These are phyloP conservation scores for Moesziomyces sp. DNA, from an alignment of 1,284 basidiomycete species.

Conservation along the genomic window DNA sequence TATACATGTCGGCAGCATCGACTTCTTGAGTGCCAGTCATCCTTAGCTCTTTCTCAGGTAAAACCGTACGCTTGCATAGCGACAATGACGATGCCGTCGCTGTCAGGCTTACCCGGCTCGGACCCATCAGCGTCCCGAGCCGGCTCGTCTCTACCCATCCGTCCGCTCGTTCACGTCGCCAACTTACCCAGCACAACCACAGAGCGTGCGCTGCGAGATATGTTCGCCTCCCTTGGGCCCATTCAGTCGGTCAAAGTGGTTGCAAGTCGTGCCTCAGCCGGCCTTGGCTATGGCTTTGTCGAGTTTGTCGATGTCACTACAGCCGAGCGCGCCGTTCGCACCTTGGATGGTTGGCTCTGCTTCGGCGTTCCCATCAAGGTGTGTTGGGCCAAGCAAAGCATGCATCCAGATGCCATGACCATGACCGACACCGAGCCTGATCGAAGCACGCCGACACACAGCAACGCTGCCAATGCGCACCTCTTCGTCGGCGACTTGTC, in stretches of 20 bases:
- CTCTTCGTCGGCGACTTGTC: slow-evolving; percentile 98
- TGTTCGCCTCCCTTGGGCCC: slow-evolving; percentile 92
- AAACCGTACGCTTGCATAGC: background rate
- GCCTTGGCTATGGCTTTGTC: slow-evolving; percentile 97
- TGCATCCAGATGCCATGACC: slow-evolving; percentile 28
- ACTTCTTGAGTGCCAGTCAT: background rate
- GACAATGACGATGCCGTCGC: slow-evolving; percentile 28
- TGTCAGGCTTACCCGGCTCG: slow-evolving; percentile 3
- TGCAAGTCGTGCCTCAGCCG: slow-evolving; percentile 78
- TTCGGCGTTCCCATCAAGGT: slow-evolving; percentile 79
- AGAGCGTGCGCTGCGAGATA: slow-evolving; percentile 83
- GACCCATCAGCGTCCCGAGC: slow-evolving; percentile 12
- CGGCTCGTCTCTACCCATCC: slow-evolving; percentile 15
- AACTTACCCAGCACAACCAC: slow-evolving; percentile 87
- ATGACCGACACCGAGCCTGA: slow-evolving; percentile 5
- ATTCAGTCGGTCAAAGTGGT: slow-evolving; percentile 99
- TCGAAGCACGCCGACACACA: slow-evolving; percentile 69
- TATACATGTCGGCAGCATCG: background rate
- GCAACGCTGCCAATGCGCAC: slow-evolving; percentile 85
- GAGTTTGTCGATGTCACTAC: slow-evolving; percentile 93
- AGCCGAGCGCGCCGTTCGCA: slow-evolving; percentile 94
- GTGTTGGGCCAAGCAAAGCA: slow-evolving; percentile 62
- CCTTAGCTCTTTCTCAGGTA: background rate
- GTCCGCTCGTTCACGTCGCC: slow-evolving; percentile 33
- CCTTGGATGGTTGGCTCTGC: slow-evolving; percentile 96